Conservation (phyloP, 2,329 filamentous ascomycete genomes). For the Calonectria honghensis region DNA sequence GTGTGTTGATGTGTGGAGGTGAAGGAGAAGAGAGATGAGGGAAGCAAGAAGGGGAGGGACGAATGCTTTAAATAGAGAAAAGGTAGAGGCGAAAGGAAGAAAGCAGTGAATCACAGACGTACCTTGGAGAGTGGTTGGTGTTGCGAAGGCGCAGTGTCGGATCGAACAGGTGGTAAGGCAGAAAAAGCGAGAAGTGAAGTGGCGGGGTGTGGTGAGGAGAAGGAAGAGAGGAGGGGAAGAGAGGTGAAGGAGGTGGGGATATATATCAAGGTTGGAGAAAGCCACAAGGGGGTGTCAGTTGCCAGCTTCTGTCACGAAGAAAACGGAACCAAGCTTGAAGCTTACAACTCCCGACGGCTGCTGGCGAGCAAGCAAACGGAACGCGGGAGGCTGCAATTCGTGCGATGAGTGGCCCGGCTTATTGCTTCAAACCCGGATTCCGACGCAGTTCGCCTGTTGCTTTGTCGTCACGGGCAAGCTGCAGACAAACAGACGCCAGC, state of each 20-base stretch:
- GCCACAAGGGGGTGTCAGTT: neutral
- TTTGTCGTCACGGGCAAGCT: neutral
- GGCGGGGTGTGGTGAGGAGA: conserved; percentile 6
- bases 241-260: neutral
- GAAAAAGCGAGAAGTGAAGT: neutral
- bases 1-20: neutral
- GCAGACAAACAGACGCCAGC: neutral
- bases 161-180: neutral
- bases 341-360: conserved; percentile 1
- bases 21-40: conserved; percentile 29
- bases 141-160: neutral
- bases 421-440: neutral
- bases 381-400: conserved; percentile 4
- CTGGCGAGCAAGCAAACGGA: conserved; percentile 3
- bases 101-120: conserved; percentile 47
- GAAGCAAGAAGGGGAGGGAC: conserved; percentile 30
- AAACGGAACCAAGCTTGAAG: neutral
- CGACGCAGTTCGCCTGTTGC: neutral
- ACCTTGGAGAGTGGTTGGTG: conserved; percentile 3
- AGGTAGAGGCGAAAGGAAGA: neutral
- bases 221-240: neutral
- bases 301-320: neutral
- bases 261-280: conserved; percentile 1
- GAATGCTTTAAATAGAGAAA: conserved; percentile 34
- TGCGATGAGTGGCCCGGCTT: neutral